Evolutionary conservation across 148 eudicot genomes (phyloP).

Genomic region (Rhododendron ferrugineum): DNA sequence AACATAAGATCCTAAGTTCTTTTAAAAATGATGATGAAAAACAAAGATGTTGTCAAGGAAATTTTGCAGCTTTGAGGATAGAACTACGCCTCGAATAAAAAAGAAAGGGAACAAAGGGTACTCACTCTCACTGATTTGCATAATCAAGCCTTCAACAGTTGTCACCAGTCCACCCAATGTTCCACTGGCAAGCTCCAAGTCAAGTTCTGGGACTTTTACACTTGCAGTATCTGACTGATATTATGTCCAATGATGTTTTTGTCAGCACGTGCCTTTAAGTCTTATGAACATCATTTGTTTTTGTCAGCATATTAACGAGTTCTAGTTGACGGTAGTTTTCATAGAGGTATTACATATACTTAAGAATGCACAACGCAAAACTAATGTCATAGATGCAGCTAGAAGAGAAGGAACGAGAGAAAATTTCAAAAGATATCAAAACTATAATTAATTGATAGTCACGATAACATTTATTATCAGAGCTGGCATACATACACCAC

Average conservation of each 20-base stretch:
- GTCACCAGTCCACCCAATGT: constrained; percentile 96
- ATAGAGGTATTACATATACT: not conserved
- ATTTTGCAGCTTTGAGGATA: not conserved
- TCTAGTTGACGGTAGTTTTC: not conserved
- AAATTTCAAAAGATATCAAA: not conserved
- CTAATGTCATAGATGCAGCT: not conserved
- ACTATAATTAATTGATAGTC: not conserved
- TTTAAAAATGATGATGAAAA: not conserved
- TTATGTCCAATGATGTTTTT: constrained; percentile 5
- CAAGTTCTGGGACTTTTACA: constrained; percentile 80
- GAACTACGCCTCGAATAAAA: constrained; percentile 3
- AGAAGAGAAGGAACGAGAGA: not conserved
- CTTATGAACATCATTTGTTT: not conserved
- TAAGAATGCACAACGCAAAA: not conserved
- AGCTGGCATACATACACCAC: not conserved
- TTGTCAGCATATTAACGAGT: not conserved
- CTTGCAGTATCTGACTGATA: constrained; percentile 81
- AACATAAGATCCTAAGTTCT: not conserved
- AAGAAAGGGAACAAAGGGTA: constrained; percentile 7
- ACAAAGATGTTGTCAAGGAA: not conserved
- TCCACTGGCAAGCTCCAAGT: constrained; percentile 85
- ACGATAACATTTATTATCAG: not conserved
- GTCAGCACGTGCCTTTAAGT: constrained; percentile 11
- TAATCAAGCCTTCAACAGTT: constrained; percentile 85
- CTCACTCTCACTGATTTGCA: constrained; percentile 86